phyloP scores from a whole-genome alignment of 805 yeast genomes.

The Candida endomychidarum region DNA sequence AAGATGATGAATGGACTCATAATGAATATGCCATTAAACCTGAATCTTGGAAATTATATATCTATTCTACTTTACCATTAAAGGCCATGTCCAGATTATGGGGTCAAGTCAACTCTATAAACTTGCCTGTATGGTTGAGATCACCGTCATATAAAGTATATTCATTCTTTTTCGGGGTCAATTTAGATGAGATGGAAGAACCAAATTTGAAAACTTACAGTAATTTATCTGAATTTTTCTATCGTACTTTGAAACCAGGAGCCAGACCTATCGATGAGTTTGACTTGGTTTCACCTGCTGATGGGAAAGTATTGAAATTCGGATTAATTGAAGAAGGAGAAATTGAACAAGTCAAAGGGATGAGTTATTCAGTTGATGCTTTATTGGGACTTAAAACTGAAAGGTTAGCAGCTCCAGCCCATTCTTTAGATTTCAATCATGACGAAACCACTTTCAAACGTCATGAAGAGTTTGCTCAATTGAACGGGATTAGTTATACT shows the following conservation, averaged over 20 bases:
- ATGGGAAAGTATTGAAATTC: conserved; percentile 83
- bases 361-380: conserved; percentile 88
- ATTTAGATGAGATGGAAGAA: conserved; percentile 84
- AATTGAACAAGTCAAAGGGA: conserved; percentile 95
- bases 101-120: conserved; percentile 87
- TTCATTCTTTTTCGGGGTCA: conserved; percentile 79
- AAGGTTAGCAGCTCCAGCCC: conserved; percentile 55
- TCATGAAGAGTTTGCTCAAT: conserved; percentile 73
- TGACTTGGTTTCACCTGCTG: conserved; percentile 84
- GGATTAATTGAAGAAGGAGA: conserved; percentile 82
- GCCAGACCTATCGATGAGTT: conserved; percentile 70
- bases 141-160: conserved; percentile 78
- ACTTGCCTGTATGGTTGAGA: conserved; percentile 85
- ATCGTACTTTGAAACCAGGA: conserved; percentile 75
- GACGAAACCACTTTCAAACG: conserved; percentile 46
- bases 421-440: conserved; percentile 46
- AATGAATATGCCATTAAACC: conserved; percentile 53
- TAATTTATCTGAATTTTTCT: conserved; percentile 89
- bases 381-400: conserved; percentile 66
- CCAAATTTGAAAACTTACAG: conserved; percentile 71
- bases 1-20: conserved; percentile 23
- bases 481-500: conserved; percentile 72
- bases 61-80: conserved; percentile 86
- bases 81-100: conserved; percentile 89
- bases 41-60: conserved; percentile 85